Evolutionary conservation across 495 filamentous ascomycete species (phyloP).

Genomic region (Lasiosphaeria ovina): DNA sequence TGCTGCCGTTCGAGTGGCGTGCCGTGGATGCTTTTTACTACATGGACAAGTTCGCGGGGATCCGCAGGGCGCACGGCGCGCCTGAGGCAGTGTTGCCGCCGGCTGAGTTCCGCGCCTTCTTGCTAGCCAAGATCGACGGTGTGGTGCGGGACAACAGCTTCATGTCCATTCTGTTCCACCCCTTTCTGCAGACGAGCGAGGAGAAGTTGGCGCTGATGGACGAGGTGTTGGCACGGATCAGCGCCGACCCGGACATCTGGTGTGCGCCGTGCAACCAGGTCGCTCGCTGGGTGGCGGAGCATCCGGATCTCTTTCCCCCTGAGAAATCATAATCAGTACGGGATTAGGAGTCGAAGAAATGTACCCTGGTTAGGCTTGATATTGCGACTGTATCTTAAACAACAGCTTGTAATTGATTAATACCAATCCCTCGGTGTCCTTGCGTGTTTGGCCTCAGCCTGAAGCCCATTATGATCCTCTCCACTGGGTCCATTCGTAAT

Average conservation of each 20-base stretch:
- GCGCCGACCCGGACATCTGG: slow-evolving; percentile 25
- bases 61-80: slow-evolving; percentile 21
- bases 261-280: slow-evolving; percentile 28
- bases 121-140: slow-evolving; percentile 28
- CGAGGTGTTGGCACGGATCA: slow-evolving; percentile 22
- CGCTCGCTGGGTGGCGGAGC: slow-evolving; percentile 24
- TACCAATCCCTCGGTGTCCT: too few species aligned
- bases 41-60: slow-evolving; percentile 32
- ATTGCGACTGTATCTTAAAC: too few species aligned
- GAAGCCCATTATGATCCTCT: too few species aligned
- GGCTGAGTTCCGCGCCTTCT: slow-evolving; percentile 17
- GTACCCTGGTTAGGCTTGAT: too few species aligned
- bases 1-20: slow-evolving; percentile 36
- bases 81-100: slow-evolving; percentile 16
- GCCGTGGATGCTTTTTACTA: slow-evolving; percentile 38
- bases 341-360: too few species aligned
- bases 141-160: slow-evolving; percentile 17
- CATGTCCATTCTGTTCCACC: slow-evolving; percentile 35
- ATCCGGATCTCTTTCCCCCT: slow-evolving; percentile 11
- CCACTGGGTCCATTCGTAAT: too few species aligned
- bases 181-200: slow-evolving; percentile 29
- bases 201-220: slow-evolving; percentile 29
- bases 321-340: too few species aligned
- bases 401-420: too few species aligned
- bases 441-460: too few species aligned